These are phyloP conservation scores for Trichoderma gamsii DNA, from an alignment of 495 filamentous ascomycete species.

Conservation along the genomic window DNA sequence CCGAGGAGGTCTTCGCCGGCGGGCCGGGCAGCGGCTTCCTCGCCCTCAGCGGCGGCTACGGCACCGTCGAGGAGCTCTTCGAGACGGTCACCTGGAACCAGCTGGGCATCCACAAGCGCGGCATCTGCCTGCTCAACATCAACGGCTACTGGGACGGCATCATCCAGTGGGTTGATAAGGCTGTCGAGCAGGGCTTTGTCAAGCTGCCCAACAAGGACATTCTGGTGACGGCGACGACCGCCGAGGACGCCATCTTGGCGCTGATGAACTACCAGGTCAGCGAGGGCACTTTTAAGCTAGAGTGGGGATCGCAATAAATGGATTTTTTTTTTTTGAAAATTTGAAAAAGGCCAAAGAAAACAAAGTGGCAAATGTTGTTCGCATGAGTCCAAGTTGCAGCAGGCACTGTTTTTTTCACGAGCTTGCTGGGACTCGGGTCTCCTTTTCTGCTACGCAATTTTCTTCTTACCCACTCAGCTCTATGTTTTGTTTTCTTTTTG, in stretches of 20 bases:
- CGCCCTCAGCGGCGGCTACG: conserved; percentile 83
- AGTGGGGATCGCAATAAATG: conserved; percentile 66
- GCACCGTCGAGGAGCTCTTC: conserved; percentile 93
- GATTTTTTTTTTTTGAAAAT: neutral
- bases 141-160: conserved; percentile 89
- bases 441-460: neutral
- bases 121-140: conserved; percentile 76
- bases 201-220: conserved; percentile 61
- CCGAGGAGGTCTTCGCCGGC: conserved; percentile 70
- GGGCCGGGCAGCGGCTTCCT: conserved; percentile 84
- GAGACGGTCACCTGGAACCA: conserved; percentile 98
- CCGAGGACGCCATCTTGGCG: conserved; percentile 63
- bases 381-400: neutral
- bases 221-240: conserved; percentile 64
- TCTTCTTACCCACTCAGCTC: neutral
- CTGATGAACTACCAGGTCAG: conserved; percentile 71
- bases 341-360: neutral
- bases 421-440: neutral
- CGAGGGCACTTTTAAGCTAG: conserved; percentile 65
- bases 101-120: conserved; percentile 81
- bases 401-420: neutral
- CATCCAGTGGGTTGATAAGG: conserved; percentile 71
- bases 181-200: conserved; percentile 73
- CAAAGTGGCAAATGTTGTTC: neutral
- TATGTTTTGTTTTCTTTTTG: neutral